A percentile compares a stretch with the other conserved stretches of the same genome.
These are phyloP conservation scores for Monilinia fructigena DNA, from an alignment of 2,329 filamentous ascomycete species.

Conservation along the genomic window DNA sequence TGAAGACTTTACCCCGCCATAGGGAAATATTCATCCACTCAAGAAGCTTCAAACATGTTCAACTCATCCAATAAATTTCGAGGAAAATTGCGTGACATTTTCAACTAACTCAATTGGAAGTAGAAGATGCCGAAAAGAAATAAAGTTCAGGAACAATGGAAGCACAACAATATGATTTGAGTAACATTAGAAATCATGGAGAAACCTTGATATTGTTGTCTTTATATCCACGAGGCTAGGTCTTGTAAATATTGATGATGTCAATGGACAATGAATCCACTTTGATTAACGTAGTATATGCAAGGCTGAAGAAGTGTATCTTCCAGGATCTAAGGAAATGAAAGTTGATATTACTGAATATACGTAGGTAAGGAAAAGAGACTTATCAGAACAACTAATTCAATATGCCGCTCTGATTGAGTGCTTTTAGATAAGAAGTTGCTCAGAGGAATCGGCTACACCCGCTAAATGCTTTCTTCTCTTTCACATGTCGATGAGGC, in stretches of 20 bases:
- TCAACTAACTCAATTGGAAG: not conserved
- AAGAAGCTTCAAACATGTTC: not conserved
- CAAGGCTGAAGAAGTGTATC: conserved; percentile 13
- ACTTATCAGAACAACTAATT: too few relatives aligned
- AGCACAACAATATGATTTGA: conserved; percentile 4
- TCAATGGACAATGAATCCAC: conserved; percentile 9
- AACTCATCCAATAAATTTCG: not conserved
- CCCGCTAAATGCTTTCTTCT: too few relatives aligned
- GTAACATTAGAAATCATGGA: not conserved
- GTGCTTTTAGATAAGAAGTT: too few relatives aligned
- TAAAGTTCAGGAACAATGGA: not conserved
- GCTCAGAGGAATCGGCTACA: too few relatives aligned
- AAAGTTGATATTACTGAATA: not conserved
- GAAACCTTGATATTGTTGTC: not conserved
- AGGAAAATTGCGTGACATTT: conserved; percentile 12
- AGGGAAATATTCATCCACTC: conserved; percentile 5
- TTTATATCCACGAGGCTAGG: conserved; percentile 15
- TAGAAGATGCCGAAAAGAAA: not conserved
- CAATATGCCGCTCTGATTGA: not conserved
- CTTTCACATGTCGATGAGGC: too few relatives aligned
- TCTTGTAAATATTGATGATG: not conserved
- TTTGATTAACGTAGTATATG: conserved; percentile 12
- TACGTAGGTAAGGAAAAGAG: too few relatives aligned
- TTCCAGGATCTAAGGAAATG: not conserved
- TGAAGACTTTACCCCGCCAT: not conserved